Conservation (phyloP, 305 asterid species). For the Fraxinus dipetala region DNA sequence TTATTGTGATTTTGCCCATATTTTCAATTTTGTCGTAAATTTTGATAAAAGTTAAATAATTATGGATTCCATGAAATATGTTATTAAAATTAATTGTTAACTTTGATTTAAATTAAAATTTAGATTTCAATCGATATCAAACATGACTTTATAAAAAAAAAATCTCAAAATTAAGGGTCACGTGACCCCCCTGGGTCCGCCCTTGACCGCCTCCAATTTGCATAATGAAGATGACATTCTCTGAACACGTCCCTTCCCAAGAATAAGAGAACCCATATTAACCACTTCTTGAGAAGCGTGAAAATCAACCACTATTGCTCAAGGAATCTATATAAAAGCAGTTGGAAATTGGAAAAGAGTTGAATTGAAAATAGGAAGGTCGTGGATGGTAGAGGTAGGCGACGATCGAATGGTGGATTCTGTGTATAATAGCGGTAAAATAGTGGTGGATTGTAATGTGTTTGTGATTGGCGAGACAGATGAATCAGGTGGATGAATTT, state of each 20-base stretch:
- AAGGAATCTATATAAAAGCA: background rate
- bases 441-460: background rate
- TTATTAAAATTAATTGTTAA: no score
- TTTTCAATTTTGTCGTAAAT: no score
- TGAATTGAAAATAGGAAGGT: background rate
- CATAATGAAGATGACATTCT: background rate
- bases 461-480: background rate
- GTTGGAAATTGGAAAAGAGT: background rate
- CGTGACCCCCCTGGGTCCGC: no score
- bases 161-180: no score
- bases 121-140: no score
- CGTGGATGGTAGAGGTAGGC: background rate
- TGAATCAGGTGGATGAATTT: background rate
- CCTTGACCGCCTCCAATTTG: background rate
- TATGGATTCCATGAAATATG: no score
- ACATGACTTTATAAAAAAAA: no score
- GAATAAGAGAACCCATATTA: background rate
- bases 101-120: no score
- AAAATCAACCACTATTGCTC: background rate
- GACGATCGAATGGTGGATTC: background rate
- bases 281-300: background rate
- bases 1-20: no score
- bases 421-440: background rate
- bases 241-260: background rate
- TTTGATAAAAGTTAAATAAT: no score